Percentiles rank a stretch among this genome's conserved stretches.
These are phyloP conservation scores for Candida odintsovae DNA, from an alignment of 805 yeast species.

Conservation along the genomic window DNA sequence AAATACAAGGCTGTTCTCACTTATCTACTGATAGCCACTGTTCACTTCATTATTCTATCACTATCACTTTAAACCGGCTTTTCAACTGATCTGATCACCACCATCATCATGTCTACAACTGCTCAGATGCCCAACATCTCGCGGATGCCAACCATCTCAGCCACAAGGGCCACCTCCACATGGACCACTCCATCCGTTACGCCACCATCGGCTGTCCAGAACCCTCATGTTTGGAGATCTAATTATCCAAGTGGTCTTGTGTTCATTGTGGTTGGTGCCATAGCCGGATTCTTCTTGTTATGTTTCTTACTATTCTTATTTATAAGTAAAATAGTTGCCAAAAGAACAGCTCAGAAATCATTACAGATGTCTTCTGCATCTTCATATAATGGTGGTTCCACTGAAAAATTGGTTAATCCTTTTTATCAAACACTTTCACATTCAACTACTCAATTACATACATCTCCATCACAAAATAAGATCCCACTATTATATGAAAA, in stretches of 20 bases:
- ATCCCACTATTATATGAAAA: conserved; percentile 17
- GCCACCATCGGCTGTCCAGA: conserved; percentile 50
- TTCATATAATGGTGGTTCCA: conserved; percentile 14
- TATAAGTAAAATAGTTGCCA: conserved; percentile 41
- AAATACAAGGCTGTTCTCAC: not conserved
- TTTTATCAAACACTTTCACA: conserved; percentile 4
- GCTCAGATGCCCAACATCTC: conserved; percentile 9
- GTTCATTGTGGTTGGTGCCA: conserved; percentile 73
- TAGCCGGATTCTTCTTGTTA: conserved; percentile 53
- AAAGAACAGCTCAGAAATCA: conserved; percentile 44
- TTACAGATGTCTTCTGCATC: conserved; percentile 21
- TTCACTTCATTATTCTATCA: no score
- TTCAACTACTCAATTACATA: conserved; percentile 1
- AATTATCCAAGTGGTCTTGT: conserved; percentile 68
- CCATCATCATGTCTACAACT: not conserved
- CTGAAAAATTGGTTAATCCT: conserved; percentile 13
- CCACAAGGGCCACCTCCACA: conserved; percentile 11
- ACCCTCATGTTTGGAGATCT: conserved; percentile 57
- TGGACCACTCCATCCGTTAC: conserved; percentile 29
- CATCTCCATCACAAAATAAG: conserved; percentile 6
- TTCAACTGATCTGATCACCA: no score
- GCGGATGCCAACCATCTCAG: not conserved
- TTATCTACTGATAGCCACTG: no score
- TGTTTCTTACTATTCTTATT: conserved; percentile 48
- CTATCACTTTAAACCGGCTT: no score